Base-by-base conservation (phyloP, 345 rosid species). In the Camelina neglecta region DNA sequence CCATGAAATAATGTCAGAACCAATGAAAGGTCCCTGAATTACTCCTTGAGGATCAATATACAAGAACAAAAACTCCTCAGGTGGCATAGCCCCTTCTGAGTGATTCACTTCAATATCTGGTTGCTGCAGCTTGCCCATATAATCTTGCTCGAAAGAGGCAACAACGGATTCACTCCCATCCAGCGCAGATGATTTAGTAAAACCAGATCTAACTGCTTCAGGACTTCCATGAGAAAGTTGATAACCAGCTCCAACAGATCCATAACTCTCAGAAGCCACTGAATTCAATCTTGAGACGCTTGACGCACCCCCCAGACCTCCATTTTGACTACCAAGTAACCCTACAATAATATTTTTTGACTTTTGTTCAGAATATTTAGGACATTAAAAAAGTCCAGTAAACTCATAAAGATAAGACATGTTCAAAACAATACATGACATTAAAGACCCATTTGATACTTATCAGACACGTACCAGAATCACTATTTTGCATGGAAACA, bases 11-110 rank as follows among this genome's bases (percentile, higher is more conserved):
- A 91, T 87, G 80, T 91, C 95, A 29, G 87, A 78, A 61, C 93
- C 96, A 42, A 83, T 77, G 70, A 87, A 92, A 11, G 97, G 98
- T 68, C 97, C 98, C 84, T 93, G 96, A 60, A 84, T 84, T 36
- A 69, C 83, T 64, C 96, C 95, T 77, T 88, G 90, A 79, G 98
- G 98, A 87, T 93, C 97, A 75, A 88, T 81, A 79, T 93, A 93
- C 77, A 44, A 35, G 77, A 94, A 85, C 81, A 73, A 85, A 54
- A 87, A 76, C 72, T 92, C 94, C 69, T 90, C 96, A 11, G 84
- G 82, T 11, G 80, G 82, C 41, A 65, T 71, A 64, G 18, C 65
- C 66, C 77, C 74, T 62, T 71, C 82, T 39, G 72, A 65, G 31
- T 44, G 59, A 58, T 65, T 65, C 65, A 39, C 59, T 60, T 71